Evolutionary conservation across 2,329 filamentous ascomycete genomes (phyloP).

Genomic region (Alternaria triticimaculans): DNA sequence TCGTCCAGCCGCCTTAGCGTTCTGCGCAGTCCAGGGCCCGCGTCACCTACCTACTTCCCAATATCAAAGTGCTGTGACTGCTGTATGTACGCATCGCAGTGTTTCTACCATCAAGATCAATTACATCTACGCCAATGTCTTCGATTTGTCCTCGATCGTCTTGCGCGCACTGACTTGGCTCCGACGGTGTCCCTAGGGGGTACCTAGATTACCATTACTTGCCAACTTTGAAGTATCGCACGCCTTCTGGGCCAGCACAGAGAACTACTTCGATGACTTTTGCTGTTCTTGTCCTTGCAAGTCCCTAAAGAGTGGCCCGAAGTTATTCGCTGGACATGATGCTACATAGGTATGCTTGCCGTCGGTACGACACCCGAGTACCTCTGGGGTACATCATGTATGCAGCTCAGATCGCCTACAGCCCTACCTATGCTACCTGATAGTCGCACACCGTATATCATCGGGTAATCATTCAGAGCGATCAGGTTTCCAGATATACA

Average conservation of each 20-base stretch:
- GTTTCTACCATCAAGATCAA: not conserved
- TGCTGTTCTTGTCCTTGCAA: not conserved
- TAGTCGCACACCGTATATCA: not conserved
- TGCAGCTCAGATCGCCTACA: not conserved
- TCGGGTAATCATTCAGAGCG: not conserved
- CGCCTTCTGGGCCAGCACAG: not conserved
- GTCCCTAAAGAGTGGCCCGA: not conserved
- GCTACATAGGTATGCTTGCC: not conserved
- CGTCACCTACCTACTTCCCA: conserved; percentile 9
- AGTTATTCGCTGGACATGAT: not conserved
- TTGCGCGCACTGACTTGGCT: not conserved
- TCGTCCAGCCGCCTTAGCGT: conserved; percentile 18
- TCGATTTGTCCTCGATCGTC: not conserved
- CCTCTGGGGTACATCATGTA: not conserved
- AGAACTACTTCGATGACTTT: not conserved
- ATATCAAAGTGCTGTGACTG: conserved; percentile 9
- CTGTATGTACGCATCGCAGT: not conserved
- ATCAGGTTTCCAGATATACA: not conserved
- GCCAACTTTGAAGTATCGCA: not conserved
- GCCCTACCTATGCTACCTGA: not conserved
- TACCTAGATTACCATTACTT: not conserved
- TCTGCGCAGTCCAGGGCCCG: not conserved
- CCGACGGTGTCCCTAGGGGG: not conserved
- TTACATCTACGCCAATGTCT: not conserved
- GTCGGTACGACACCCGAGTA: not conserved